These are phyloP conservation scores for Fusarium staphyleae DNA, from an alignment of 2,329 filamentous ascomycete species.

Conservation along the genomic window DNA sequence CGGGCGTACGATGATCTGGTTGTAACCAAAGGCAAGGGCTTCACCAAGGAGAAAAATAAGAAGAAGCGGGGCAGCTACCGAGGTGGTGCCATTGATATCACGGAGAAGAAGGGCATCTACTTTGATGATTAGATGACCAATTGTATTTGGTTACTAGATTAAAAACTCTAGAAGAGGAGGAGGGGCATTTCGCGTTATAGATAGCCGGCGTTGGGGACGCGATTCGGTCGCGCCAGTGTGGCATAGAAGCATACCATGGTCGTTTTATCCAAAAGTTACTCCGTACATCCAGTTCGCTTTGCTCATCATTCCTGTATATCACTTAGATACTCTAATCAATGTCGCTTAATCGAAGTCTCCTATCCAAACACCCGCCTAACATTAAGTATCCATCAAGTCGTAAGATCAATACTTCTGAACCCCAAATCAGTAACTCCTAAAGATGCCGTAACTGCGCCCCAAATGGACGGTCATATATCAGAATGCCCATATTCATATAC, in stretches of 20 bases:
- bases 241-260: constrained; percentile 23
- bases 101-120: constrained; percentile 84
- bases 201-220: constrained; percentile 41
- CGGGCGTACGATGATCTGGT: constrained; percentile 87
- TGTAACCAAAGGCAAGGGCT: constrained; percentile 92
- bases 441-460: no score
- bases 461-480: no score
- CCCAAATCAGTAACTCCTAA: no score
- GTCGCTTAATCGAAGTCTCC: no score
- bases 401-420: no score
- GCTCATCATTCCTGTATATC: neutral
- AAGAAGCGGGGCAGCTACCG: constrained; percentile 91
- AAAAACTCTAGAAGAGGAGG: neutral
- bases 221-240: constrained; percentile 23
- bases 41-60: constrained; percentile 99
- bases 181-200: constrained; percentile 23
- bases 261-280: constrained; percentile 2
- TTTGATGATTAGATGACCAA: constrained; percentile 77
- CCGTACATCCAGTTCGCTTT: neutral
- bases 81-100: constrained; percentile 85
- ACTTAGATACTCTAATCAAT: no score
- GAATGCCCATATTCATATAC: neutral
- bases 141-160: neutral
- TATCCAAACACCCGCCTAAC: no score
- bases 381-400: no score